Percentiles rank a stretch among this genome's conserved stretches.
Evolutionary conservation across 306 rosid species (phyloP).

Genomic region (Psophocarpus tetragonolobus): DNA sequence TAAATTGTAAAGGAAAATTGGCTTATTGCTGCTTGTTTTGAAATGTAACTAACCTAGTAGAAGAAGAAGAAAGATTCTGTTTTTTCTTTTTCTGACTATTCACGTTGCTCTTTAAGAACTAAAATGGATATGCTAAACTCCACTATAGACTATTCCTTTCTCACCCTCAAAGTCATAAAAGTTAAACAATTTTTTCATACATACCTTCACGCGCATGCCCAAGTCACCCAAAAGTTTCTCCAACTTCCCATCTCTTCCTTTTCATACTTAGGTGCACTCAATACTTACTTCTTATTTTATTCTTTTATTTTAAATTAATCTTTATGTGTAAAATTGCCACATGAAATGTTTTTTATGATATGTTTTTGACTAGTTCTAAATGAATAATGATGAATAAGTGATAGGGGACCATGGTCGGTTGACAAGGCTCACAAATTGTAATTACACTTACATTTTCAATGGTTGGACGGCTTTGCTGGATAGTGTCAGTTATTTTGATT

Average conservation of each 20-base stretch:
- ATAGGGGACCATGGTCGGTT: background rate
- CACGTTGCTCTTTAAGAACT: background rate
- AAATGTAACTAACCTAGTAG: background rate
- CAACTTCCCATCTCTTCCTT: background rate
- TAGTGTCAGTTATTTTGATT: background rate
- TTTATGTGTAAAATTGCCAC: no score
- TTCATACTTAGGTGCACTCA: background rate
- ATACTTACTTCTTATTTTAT: no score
- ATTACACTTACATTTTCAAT: slow-evolving; percentile 4
- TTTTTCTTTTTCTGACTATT: background rate
- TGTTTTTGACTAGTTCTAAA: background rate
- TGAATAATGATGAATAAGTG: background rate
- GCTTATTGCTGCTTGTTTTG: background rate
- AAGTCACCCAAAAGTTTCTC: background rate
- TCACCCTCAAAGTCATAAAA: slow-evolving; percentile 32
- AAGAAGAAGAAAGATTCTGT: slow-evolving; percentile 1
- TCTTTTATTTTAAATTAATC: no score
- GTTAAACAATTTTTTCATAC: background rate
- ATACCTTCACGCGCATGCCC: background rate
- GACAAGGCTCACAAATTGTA: background rate
- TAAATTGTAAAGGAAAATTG: background rate
- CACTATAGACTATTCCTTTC: slow-evolving; percentile 22
- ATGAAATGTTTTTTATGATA: background rate
- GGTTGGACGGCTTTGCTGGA: slow-evolving; percentile 24
- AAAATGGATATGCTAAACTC: background rate